A percentile compares a stretch with the other conserved stretches of the same genome.
Conservation (phyloP, 140 eudicot species). For the Erigeron philadelphicus region DNA sequence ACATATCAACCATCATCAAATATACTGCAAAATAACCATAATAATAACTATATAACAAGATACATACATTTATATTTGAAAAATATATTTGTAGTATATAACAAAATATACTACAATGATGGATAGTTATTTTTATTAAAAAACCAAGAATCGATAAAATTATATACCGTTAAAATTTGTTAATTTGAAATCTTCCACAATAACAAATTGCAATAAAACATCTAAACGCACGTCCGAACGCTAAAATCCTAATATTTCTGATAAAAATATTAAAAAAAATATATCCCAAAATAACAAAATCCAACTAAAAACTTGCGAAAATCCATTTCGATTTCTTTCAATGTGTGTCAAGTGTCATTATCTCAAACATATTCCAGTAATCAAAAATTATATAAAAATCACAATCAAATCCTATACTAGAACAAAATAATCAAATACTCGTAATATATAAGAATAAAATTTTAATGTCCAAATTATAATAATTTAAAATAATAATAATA, state of each 20-base stretch:
- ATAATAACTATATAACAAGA: neutral
- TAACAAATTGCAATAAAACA: neutral
- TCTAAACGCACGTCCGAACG: conserved; percentile 1
- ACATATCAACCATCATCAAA: conserved; percentile 8
- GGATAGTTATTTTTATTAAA: too few species aligned
- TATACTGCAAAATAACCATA: neutral
- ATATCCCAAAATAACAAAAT: neutral
- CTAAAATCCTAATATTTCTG: conserved; percentile 1
- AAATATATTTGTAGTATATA: too few species aligned
- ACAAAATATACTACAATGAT: neutral
- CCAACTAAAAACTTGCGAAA: too few species aligned
- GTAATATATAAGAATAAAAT: too few species aligned
- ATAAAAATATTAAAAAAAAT: neutral
- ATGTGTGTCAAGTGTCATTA: too few species aligned
- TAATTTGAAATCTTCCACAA: too few species aligned
- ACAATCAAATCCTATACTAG: neutral
- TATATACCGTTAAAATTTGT: neutral
- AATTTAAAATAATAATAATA: neutral
- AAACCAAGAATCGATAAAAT: neutral
- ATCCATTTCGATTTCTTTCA: too few species aligned
- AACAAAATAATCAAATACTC: too few species aligned
- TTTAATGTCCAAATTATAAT: neutral
- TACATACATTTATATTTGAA: neutral
- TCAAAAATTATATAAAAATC: neutral
- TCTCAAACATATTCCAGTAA: neutral